Evolutionary conservation across 257 asterid species (phyloP).

Genomic region (Gentiana macrophylla): DNA sequence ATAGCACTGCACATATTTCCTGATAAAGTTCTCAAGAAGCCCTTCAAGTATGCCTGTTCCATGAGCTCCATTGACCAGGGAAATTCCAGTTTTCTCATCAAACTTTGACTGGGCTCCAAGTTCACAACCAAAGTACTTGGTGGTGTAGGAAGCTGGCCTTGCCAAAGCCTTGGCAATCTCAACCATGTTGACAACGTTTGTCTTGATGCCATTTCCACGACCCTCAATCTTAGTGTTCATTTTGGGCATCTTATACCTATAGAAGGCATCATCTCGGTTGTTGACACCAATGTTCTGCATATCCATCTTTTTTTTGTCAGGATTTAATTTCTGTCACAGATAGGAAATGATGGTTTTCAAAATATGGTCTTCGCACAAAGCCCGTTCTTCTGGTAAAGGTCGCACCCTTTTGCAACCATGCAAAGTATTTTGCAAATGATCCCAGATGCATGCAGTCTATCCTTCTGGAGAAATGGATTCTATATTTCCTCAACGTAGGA

Average conservation of each 20-base stretch:
- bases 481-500: slow-evolving; percentile 45
- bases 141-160: slow-evolving; percentile 76
- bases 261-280: slow-evolving; percentile 84
- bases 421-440: slow-evolving; percentile 19
- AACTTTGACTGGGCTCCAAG: slow-evolving; percentile 81
- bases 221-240: slow-evolving; percentile 82
- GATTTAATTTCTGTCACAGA: neutral
- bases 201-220: slow-evolving; percentile 86
- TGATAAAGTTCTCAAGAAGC: slow-evolving; percentile 72
- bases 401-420: slow-evolving; percentile 33
- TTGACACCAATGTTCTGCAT: slow-evolving; percentile 80
- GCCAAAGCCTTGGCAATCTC: slow-evolving; percentile 78
- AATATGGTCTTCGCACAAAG: slow-evolving; percentile 3
- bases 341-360: slow-evolving; percentile 16
- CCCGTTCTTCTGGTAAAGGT: slow-evolving; percentile 19
- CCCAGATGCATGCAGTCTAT: slow-evolving; percentile 55
- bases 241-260: slow-evolving; percentile 79
- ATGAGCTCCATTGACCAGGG: slow-evolving; percentile 76
- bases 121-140: slow-evolving; percentile 76
- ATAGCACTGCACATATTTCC: slow-evolving; percentile 72
- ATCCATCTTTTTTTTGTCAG: slow-evolving; percentile 38
- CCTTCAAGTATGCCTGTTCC: slow-evolving; percentile 68
- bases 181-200: slow-evolving; percentile 76
- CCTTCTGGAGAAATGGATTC: slow-evolving; percentile 25
- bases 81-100: slow-evolving; percentile 78